Base-by-base conservation (phyloP, 2,329 filamentous ascomycete genomes). In the Colletotrichum acutatum region DNA sequence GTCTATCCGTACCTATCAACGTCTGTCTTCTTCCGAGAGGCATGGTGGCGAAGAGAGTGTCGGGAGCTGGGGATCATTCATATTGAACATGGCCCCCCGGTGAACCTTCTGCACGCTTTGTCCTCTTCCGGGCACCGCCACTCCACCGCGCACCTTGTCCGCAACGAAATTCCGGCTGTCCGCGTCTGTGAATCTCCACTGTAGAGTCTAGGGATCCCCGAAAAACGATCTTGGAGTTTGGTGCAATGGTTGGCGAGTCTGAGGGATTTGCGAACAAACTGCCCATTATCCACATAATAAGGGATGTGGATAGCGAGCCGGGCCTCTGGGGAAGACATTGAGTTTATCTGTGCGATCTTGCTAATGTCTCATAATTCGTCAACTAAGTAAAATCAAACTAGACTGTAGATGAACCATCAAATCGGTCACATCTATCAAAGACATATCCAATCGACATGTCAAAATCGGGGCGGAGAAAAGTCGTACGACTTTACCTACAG, bases 281-380 rank as follows among this genome's bases (percentile, higher is more conserved):
- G n/a, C 52, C 24, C 12, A 1, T 54, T 68, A 68, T 68, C 66
- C 66, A 68, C 66, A 68, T 30, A 63, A 62, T 62, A 68, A 68
- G 42, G 66, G 58, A 68, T 28, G 58, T 32, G 66, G 66, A 61
- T 61, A 60, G 56, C 56, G 34, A 24, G 5, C 56, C 65, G 28
- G 30, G 12, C 54, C 26, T 28, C 26, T 57, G 28, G 57, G 58
- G 30, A 54, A 62, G 30, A 61, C 49, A 30, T 57, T 5, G 66
- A 68, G 46, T 56, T 63, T 68, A 63, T 56, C 62, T 68, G 19
- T 24, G 32, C 62, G 52, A 53, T 58, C 54, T 58, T n/a, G 26
- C 26, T 58, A 19, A 32, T 58, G 26, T 58, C 26, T 32, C 28
- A 16, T 54, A 22, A 19, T 22, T 49, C 62, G 30, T 49, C n/a